Evolutionary conservation across 257 asterid genomes (phyloP).

Genomic region (Ilex aquifolium): DNA sequence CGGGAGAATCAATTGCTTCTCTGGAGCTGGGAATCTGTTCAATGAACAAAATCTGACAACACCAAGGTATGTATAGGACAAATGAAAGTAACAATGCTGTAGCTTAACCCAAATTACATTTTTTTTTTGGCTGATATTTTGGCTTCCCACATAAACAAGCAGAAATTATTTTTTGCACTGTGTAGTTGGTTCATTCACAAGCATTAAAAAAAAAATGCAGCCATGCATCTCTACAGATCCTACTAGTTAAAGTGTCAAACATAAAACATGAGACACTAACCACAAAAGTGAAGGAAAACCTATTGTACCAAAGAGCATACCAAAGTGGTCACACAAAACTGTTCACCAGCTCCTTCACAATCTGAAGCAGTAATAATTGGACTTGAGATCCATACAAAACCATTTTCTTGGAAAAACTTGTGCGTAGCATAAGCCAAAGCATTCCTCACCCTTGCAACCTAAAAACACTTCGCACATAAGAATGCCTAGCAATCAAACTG

Average conservation of each 20-base stretch:
- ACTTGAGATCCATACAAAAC: constrained; percentile 95
- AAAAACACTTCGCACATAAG: constrained; percentile 15
- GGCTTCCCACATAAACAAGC: no score
- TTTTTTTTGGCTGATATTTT: no score
- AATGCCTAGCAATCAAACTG: not conserved
- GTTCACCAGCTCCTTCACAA: constrained; percentile 99
- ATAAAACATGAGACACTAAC: no score
- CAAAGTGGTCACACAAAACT: constrained; percentile 96
- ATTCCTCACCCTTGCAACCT: constrained; percentile 97
- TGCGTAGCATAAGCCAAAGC: constrained; percentile 94
- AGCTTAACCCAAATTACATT: not conserved
- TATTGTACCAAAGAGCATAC: constrained; percentile 38
- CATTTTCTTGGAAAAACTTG: constrained; percentile 90
- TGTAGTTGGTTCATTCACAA: not conserved
- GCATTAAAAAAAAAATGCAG: no score
- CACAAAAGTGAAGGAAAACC: no score
- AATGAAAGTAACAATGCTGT: not conserved
- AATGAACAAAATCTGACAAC: constrained; percentile 14
- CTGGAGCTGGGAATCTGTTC: constrained; percentile 71
- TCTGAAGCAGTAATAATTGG: constrained; percentile 98
- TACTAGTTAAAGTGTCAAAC: no score
- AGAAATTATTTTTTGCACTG: no score
- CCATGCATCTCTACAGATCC: no score
- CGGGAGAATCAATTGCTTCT: constrained; percentile 58
- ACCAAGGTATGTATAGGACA: constrained; percentile 9